Base-by-base conservation (phyloP, 2,329 filamentous ascomycete species). In the Cordyceps fumosorosea region DNA sequence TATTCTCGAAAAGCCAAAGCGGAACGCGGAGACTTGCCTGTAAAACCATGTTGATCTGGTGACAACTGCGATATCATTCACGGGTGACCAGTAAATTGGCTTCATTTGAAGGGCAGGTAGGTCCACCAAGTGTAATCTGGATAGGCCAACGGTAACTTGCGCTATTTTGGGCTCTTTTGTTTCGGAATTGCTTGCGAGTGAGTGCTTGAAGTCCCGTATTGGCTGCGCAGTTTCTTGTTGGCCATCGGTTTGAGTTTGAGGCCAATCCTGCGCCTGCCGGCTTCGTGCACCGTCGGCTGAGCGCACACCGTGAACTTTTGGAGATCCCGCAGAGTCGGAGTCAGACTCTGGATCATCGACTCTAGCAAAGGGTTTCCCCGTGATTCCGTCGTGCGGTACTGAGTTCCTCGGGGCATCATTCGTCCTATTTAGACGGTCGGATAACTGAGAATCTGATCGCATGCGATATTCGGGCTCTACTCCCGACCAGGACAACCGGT, bases 31-130 rank as follows among this genome's bases (percentile, higher is more conserved):
- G 4, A 65, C 73, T 63, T 70, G 82, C 77, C 89, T 89, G 75
- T 98, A 98, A 73, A 99, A 99, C 95, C 95, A 99, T 0, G 93
- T 98, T 0, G 90, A 92, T 66, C 95, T 83, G 62, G 89, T 82
- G 1, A 98, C 92, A 42, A 87, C 81, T 7, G 91, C 89, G 37
- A 96, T 84, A 70, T 98, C 95, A 69, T 96, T 92, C 37, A 98
- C 83, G 8, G 95, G 93, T 20, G 89, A 93, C 95, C 95, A 99
- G 72, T 99, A 99, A 64, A 98, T 97, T 0, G 95, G 95, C 73
- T 93, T 91, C 92, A 99, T 96, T 69, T 90, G 82, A 40, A 96
- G 77, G 59, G 84, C 84, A 24, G 93, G 92, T 67, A 98, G 80
- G 63, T 90, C 87, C 1, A 98, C 93, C 69, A 93, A 84, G 72